A percentile compares a stretch with the other conserved stretches of the same genome.
These are phyloP conservation scores for Avicennia marina DNA, from an alignment of 257 asterid genomes.

Conservation along the genomic window DNA sequence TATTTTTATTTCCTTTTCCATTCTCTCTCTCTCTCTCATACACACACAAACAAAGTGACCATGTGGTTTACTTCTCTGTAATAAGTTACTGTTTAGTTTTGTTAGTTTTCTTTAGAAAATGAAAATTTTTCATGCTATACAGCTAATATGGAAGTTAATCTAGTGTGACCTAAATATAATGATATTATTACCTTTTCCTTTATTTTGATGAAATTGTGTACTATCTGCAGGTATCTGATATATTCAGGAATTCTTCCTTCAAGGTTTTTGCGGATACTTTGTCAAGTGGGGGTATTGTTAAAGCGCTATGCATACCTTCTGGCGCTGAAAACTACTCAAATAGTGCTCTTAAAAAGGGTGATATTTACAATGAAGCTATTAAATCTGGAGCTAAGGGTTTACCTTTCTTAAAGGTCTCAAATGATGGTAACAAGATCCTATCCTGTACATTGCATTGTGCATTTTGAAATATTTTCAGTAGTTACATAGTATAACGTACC, in stretches of 20 bases:
- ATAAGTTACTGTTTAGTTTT: neutral
- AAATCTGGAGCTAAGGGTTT: constrained; percentile 94
- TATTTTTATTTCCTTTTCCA: too few relatives aligned
- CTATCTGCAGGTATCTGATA: constrained; percentile 63
- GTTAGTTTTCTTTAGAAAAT: neutral
- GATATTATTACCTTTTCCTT: neutral
- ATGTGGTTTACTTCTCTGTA: neutral
- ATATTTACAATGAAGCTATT: constrained; percentile 72
- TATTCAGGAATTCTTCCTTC: constrained; percentile 66
- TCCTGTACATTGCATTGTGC: neutral
- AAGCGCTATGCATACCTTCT: constrained; percentile 75
- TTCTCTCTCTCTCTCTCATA: too few relatives aligned
- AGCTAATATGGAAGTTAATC: neutral
- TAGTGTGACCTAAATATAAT: neutral
- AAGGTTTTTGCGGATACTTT: constrained; percentile 81
- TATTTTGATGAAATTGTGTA: constrained; percentile 14
- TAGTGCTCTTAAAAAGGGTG: constrained; percentile 91
- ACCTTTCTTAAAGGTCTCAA: constrained; percentile 81
- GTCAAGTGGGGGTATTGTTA: constrained; percentile 60
- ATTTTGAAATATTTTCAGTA: neutral
- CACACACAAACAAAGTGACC: neutral
- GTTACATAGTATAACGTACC: constrained; percentile 11
- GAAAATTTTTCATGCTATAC: too few relatives aligned
- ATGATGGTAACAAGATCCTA: constrained; percentile 46
- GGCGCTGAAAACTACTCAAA: constrained; percentile 81